Evolutionary conservation across 768 basidiomycete genomes (phyloP), one percentile per base, ranked within the genome.

Genomic region (Nidularia pulvinata): DNA sequence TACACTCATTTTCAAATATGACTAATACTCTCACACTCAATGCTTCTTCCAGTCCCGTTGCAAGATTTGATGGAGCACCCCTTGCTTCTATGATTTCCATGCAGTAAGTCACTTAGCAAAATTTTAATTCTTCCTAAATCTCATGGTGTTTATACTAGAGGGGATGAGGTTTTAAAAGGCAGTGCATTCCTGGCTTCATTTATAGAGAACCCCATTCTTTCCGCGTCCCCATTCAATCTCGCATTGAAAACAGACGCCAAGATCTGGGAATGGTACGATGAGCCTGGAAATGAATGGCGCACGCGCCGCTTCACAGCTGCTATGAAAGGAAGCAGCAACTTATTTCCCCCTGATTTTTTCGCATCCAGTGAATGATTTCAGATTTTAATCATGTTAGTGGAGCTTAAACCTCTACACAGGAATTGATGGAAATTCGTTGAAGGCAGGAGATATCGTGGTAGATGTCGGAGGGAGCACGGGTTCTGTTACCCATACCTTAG

Each of bases 381-480:
- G 19, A 32, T 9, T 11, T 6, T 22, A 55, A 7, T n/a, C n/a
- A n/a, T n/a, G n/a, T n/a, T n/a, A n/a, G n/a, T n/a, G n/a, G n/a
- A n/a, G n/a, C n/a, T n/a, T n/a, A n/a, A n/a, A n/a, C n/a, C n/a
- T n/a, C n/a, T n/a, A n/a, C n/a, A n/a, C n/a, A n/a, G n/a, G n/a
- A n/a, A n/a, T n/a, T n/a, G n/a, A n/a, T n/a, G n/a, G n/a, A n/a
- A n/a, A n/a, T 16, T 44, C 9, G 49, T 69, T 10, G 55, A 60
- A 1, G 49, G 55, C 1, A 60, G 53, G 6, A 55, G 56, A 39
- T 19, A 46, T 62, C 16, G 49, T 69, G 14, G 69, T 71, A 3
- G 69, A 71, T 36, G 68, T 77, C 4, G 75, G 74, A 6, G 73
- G 73, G 13, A 66, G 69, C 37, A 54, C 69, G 14, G 75, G 75